phyloP scores from a whole-genome alignment of 495 filamentous ascomycete species.

The Cetradonia linearis region DNA sequence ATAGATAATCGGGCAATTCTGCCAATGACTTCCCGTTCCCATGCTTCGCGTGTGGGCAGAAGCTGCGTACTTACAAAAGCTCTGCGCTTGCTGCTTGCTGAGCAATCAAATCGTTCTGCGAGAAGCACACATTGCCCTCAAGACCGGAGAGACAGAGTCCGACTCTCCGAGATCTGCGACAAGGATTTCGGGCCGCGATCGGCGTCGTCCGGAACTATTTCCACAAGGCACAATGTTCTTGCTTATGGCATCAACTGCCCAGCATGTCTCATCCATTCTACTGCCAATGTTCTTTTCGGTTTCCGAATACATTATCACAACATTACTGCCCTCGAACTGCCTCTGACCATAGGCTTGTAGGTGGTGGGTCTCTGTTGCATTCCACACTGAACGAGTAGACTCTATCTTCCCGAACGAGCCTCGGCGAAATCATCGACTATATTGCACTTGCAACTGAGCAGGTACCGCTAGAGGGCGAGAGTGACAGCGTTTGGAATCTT shows the following conservation, averaged over 20 bases:
- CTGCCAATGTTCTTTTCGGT: background rate
- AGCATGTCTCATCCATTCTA: background rate
- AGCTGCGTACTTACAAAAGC: too few species aligned
- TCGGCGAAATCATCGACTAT: background rate
- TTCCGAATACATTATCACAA: background rate
- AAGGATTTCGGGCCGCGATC: slow-evolving; percentile 6
- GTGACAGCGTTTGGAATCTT: background rate
- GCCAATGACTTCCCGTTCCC: too few species aligned
- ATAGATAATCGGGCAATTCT: too few species aligned
- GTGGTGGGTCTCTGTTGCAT: background rate
- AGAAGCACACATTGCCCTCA: too few species aligned
- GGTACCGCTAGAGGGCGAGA: background rate
- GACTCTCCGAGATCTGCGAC: background rate
- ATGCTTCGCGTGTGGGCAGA: too few species aligned
- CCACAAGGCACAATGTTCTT: background rate
- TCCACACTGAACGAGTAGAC: background rate
- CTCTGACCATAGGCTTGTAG: background rate
- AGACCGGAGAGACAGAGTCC: background rate
- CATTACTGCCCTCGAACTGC: background rate
- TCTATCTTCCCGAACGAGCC: background rate
- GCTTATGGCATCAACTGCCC: slow-evolving; percentile 5
- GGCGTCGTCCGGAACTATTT: background rate
- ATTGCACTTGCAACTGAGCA: background rate
- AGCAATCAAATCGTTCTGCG: too few species aligned
- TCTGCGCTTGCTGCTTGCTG: too few species aligned